phyloP scores from a whole-genome alignment of 1,139 yeast genomes.

The Trichomonascaceae sp. region DNA sequence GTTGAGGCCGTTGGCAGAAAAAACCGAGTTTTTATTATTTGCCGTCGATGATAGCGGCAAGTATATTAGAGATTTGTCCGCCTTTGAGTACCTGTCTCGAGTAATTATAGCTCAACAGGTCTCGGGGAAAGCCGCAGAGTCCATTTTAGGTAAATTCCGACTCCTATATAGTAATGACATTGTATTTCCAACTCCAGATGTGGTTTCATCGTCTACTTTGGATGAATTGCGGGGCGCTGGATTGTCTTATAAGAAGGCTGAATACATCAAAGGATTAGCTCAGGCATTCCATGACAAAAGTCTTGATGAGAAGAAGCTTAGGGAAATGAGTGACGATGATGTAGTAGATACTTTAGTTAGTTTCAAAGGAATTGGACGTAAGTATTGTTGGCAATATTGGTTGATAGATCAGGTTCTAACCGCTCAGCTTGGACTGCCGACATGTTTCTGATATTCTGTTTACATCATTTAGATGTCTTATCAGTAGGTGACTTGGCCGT shows the following conservation, averaged over 20 bases:
- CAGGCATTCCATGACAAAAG: constrained; percentile 45
- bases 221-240: constrained; percentile 61
- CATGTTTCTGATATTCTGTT: constrained; percentile 73
- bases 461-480: constrained; percentile 62
- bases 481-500: constrained; percentile 79
- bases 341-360: constrained; percentile 50
- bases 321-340: constrained; percentile 37
- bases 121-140: constrained; percentile 73
- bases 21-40: constrained; percentile 27
- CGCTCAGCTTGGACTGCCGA: constrained; percentile 68
- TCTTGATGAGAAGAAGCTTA: constrained; percentile 40
- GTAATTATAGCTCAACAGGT: constrained; percentile 73
- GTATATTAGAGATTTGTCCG: constrained; percentile 9
- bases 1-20: constrained; percentile 21
- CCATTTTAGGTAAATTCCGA: constrained; percentile 51
- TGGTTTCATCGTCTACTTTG: constrained; percentile 36
- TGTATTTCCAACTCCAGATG: constrained; percentile 48
- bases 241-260: constrained; percentile 60
- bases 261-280: constrained; percentile 58
- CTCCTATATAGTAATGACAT: constrained; percentile 10
- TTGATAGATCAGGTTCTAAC: background rate
- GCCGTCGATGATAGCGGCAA: constrained; percentile 12
- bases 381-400: constrained; percentile 17
- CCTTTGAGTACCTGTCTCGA: constrained; percentile 40
- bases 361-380: constrained; percentile 69